phyloP scores from a whole-genome alignment of 2,329 filamentous ascomycete species.

The Cladosporium phlei region DNA sequence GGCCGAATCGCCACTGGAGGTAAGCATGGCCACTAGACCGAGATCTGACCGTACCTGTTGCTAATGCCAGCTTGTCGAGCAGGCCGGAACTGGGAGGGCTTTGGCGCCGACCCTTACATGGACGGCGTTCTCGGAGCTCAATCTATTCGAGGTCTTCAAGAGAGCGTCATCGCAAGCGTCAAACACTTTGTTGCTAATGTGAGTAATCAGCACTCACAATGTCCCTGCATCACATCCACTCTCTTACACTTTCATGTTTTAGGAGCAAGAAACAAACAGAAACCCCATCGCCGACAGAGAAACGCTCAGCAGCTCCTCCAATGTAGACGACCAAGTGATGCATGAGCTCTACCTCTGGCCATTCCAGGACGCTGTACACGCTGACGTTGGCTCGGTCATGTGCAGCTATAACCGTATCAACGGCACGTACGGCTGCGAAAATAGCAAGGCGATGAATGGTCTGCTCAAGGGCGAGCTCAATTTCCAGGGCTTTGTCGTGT shows the following conservation, averaged over 20 bases:
- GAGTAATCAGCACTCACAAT: too few species aligned
- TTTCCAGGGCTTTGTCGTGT: conserved; percentile 67
- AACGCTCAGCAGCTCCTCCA: conserved; percentile 39
- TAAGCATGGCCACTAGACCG: conserved; percentile 33
- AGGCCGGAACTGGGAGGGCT: conserved; percentile 67
- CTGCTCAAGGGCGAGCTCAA: conserved; percentile 69
- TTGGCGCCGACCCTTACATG: conserved; percentile 64
- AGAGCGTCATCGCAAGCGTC: conserved; percentile 53
- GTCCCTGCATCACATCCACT: too few species aligned
- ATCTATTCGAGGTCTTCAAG: conserved; percentile 54
- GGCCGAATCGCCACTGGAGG: conserved; percentile 63
- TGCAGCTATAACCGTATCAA: conserved; percentile 34
- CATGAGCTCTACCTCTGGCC: conserved; percentile 65
- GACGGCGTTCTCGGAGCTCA: conserved; percentile 48
- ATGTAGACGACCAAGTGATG: conserved; percentile 58
- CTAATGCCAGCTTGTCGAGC: background rate
- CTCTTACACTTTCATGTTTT: too few species aligned
- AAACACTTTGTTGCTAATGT: conserved; percentile 55
- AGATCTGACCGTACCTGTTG: too few species aligned
- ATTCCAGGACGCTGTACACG: conserved; percentile 46
- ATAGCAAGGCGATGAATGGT: conserved; percentile 63
- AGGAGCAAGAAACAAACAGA: conserved; percentile 48
- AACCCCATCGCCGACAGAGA: conserved; percentile 32
- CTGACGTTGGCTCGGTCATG: conserved; percentile 43
- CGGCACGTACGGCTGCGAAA: conserved; percentile 59